Conservation (phyloP, 805 yeast species). For the Zygosaccharomyces bisporus region DNA sequence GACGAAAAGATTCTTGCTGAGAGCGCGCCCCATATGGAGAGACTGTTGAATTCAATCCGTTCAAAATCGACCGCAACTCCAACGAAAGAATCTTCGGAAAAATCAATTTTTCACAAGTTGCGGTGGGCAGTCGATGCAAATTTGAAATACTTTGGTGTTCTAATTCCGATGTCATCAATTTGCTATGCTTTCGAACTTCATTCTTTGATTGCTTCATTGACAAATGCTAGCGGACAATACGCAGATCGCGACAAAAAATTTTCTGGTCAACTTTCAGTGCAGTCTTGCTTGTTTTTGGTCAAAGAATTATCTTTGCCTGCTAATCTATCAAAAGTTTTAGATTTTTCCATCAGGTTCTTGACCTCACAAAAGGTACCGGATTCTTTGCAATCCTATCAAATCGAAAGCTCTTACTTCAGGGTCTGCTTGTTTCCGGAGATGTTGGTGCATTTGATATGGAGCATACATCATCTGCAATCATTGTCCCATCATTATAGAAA, state of each 20-base stretch:
- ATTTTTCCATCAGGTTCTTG: conserved; percentile 45
- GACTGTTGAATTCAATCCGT: conserved; percentile 11
- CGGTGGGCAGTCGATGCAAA: conserved; percentile 24
- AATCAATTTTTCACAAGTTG: background rate
- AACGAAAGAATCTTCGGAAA: background rate
- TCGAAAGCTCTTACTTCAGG: conserved; percentile 57
- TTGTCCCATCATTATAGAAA: conserved; percentile 20
- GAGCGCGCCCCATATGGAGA: conserved; percentile 18
- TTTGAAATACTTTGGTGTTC: conserved; percentile 29
- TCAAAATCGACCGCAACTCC: background rate
- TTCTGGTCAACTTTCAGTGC: conserved; percentile 29
- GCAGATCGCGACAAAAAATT: conserved; percentile 10
- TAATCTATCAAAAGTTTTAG: conserved; percentile 41
- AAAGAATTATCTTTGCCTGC: conserved; percentile 35
- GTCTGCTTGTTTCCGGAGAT: conserved; percentile 54
- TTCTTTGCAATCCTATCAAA: conserved; percentile 45
- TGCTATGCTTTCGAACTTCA: conserved; percentile 32
- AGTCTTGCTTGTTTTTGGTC: conserved; percentile 31
- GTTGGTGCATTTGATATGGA: conserved; percentile 40
- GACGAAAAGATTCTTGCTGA: conserved; percentile 27
- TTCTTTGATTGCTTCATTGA: conserved; percentile 18
- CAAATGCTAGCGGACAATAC: conserved; percentile 14
- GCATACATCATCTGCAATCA: conserved; percentile 20
- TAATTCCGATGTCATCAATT: conserved; percentile 28
- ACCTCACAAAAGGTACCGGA: conserved; percentile 36